phyloP scores from a whole-genome alignment of 108 stramenopile genomes.

The Discostella stelligeroides region DNA sequence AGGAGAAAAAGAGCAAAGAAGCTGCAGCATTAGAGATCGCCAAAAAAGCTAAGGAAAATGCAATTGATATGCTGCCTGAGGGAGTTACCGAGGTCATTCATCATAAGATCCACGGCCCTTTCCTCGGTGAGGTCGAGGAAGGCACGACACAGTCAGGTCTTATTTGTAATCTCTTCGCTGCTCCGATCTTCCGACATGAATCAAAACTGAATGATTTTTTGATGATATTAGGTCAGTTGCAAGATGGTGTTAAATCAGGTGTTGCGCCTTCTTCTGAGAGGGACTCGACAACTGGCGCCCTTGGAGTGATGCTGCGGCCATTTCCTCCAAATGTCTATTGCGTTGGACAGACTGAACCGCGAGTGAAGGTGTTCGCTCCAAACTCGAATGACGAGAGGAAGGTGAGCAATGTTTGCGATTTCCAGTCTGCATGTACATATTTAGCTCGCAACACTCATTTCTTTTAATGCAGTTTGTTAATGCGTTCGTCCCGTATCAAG shows the following conservation, averaged over 20 bases:
- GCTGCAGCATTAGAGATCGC: constrained; percentile 50
- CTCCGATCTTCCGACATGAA: constrained; percentile 85
- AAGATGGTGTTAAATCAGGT: neutral
- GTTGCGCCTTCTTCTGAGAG: constrained; percentile 3
- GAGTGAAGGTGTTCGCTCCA: constrained; percentile 78
- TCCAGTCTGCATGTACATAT: too few relatives aligned
- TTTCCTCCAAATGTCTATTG: constrained; percentile 74
- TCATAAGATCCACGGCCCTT: constrained; percentile 84
- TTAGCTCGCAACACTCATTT: too few relatives aligned
- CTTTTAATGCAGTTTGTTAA: constrained; percentile 61
- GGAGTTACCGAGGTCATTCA: constrained; percentile 88
- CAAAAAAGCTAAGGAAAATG: constrained; percentile 54
- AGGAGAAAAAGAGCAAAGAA: constrained; percentile 50
- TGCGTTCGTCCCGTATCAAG: constrained; percentile 77
- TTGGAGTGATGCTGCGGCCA: constrained; percentile 77
- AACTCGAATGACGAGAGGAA: constrained; percentile 82
- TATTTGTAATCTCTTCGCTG: constrained; percentile 83
- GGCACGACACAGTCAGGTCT: constrained; percentile 79
- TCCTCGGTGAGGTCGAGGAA: constrained; percentile 87
- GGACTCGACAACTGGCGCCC: constrained; percentile 38
- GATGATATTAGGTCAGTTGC: constrained; percentile 74
- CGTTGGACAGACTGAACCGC: constrained; percentile 86
- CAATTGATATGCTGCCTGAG: constrained; percentile 75
- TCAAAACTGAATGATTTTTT: constrained; percentile 85
- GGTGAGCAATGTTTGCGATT: constrained; percentile 1